phyloP scores from a whole-genome alignment of 2,329 filamentous ascomycete genomes.

The Phialocephala subalpina region DNA sequence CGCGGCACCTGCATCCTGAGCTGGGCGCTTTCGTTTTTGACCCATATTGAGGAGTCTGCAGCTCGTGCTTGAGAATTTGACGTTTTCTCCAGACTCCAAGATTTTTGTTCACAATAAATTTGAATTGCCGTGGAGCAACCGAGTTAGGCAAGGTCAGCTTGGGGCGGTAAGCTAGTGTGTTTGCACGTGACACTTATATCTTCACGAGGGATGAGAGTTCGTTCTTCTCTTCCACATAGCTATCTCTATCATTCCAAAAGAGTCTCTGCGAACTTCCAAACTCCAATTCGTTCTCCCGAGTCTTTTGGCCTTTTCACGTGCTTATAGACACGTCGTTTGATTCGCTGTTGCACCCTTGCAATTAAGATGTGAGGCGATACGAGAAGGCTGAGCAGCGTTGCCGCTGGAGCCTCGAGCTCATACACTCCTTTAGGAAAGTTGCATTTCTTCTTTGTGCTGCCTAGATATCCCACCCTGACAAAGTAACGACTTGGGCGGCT shows the following conservation, averaged over 20 bases:
- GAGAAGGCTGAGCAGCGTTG: background rate
- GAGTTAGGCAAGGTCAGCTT: background rate
- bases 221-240: background rate
- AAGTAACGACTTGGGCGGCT: background rate
- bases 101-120: background rate
- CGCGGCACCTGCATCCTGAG: conserved; percentile 33
- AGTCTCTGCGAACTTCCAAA: background rate
- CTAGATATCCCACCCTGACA: background rate
- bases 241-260: background rate
- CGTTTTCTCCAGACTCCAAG: background rate
- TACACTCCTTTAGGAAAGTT: background rate
- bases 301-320: background rate
- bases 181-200: background rate
- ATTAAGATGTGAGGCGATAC: background rate
- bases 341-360: background rate
- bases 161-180: background rate
- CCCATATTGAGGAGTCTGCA: conserved; percentile 44
- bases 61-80: background rate
- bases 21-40: conserved; percentile 52
- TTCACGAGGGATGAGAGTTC: background rate
- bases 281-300: background rate
- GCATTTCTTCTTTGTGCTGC: background rate
- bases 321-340: background rate
- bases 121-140: conserved; percentile 4
- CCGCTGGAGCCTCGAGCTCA: background rate